These are phyloP conservation scores for Apiospora rasikravindrae DNA, from an alignment of 2,329 filamentous ascomycete species.

Conservation along the genomic window DNA sequence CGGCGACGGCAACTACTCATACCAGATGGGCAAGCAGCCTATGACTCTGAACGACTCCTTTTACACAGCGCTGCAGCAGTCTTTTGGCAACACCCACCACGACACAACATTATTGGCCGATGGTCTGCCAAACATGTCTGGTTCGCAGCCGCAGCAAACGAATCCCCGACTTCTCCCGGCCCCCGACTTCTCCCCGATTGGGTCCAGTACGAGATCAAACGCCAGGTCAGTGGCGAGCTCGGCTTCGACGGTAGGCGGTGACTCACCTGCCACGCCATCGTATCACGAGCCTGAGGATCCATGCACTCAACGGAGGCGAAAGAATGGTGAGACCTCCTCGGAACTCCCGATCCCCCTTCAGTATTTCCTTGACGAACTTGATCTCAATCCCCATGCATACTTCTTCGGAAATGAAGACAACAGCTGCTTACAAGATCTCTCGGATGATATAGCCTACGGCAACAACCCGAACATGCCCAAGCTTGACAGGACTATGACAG, in stretches of 20 bases:
- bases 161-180: slow-evolving; percentile 51
- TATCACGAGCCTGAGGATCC: slow-evolving; percentile 52
- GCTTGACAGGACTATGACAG: slow-evolving; percentile 84
- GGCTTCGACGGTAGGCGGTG: slow-evolving; percentile 54
- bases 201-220: slow-evolving; percentile 49
- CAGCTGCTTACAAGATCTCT: slow-evolving; percentile 69
- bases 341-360: slow-evolving; percentile 20
- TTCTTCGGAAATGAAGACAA: slow-evolving; percentile 48
- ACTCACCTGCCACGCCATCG: slow-evolving; percentile 64
- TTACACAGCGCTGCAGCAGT: slow-evolving; percentile 44
- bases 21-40: slow-evolving; percentile 54
- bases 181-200: slow-evolving; percentile 48
- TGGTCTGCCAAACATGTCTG: slow-evolving; percentile 33
- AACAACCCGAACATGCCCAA: slow-evolving; percentile 63
- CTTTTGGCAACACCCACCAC: slow-evolving; percentile 40
- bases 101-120: slow-evolving; percentile 44
- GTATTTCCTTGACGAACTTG: slow-evolving; percentile 18
- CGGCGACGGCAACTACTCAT: slow-evolving; percentile 47
- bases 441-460: slow-evolving; percentile 60
- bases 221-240: slow-evolving; percentile 60
- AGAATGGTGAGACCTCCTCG: slow-evolving; percentile 56
- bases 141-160: slow-evolving; percentile 45
- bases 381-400: not conserved
- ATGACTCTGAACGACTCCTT: slow-evolving; percentile 41
- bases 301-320: slow-evolving; percentile 49